Base-by-base conservation (phyloP, 495 filamentous ascomycete species). In the Parathielavia appendiculata region DNA sequence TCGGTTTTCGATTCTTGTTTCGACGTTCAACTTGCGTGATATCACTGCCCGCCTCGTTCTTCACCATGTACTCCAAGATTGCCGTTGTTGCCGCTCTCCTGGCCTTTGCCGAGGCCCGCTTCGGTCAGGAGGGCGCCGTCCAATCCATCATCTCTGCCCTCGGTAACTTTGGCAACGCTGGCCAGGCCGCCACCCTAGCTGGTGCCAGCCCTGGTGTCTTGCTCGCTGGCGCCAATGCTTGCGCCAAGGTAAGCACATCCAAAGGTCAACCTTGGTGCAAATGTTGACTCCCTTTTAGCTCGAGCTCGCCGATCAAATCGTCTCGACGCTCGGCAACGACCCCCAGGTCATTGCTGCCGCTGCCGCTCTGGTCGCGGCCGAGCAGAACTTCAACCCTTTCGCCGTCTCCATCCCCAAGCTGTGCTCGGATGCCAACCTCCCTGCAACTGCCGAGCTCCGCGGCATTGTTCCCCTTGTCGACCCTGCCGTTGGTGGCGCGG, bases 381-480 rank as follows among this genome's bases (percentile, higher is more conserved):
- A 86, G 75, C 80, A 84, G 72, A 86, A 86, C 77, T 82, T 82
- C 75, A 86, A 86, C 73, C 80, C 80, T 40, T 85, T 83, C 58
- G 76, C 64, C 26, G 75, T 77, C 45, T 66, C 64, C 39, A 74
- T 80, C 30, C 83, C 83, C 51, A 76, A 70, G 53, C 77, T 85
- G 66, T 86, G 83, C 69, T 71, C 66, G 12, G 83, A 86, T 56
- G 67, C 76, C 10, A 69, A 67, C 22, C 79, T 86, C 10, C 83
- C 83, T 1, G 76, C 71, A 13, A 84, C 79, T n/a, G 60, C 67
- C 13, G 78, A 73, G 51, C 76, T 86, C 36, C 75, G 82, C 26
- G 83, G 83, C 46, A 82, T 86, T 46, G 71, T 83, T 30, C 82
- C 83, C 44, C 69, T 83, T 0, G 73, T 86, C 41, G 83, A 86